These are phyloP conservation scores for Pholiota conissans DNA, from an alignment of 768 basidiomycete species.

Conservation along the genomic window DNA sequence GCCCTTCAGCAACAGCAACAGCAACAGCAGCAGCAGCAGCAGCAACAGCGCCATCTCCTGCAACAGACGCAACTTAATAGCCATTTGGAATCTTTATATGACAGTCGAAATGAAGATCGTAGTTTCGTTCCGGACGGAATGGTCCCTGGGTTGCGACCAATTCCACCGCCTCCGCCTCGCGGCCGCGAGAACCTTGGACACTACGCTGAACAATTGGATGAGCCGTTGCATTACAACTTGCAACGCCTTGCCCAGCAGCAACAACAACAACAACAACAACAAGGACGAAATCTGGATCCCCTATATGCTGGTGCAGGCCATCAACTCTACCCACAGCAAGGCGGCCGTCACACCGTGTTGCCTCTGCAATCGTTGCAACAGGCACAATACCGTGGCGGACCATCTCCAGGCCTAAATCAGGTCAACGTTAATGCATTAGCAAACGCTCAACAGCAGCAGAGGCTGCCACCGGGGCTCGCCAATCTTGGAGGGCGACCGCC, in stretches of 20 bases:
- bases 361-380: constrained; percentile 63
- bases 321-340: constrained; percentile 55
- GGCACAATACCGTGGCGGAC: constrained; percentile 66
- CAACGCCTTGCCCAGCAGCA: constrained; percentile 48
- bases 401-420: constrained; percentile 57
- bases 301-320: constrained; percentile 52
- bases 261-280: constrained; percentile 46
- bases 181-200: constrained; percentile 53
- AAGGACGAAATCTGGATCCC: constrained; percentile 53
- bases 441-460: constrained; percentile 49
- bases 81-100: constrained; percentile 70
- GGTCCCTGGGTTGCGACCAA: constrained; percentile 79
- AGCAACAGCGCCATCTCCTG: constrained; percentile 43
- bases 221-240: constrained; percentile 58
- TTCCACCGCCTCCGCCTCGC: constrained; percentile 61
- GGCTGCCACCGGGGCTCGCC: constrained; percentile 78
- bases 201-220: constrained; percentile 62
- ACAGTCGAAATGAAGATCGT: constrained; percentile 73
- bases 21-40: constrained; percentile 40
- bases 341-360: constrained; percentile 47
- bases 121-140: constrained; percentile 82
- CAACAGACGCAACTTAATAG: constrained; percentile 42
- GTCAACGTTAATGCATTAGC: constrained; percentile 48
- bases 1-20: constrained; percentile 42
- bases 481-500: constrained; percentile 83